Percentiles rank a stretch among this genome's conserved stretches.
These are phyloP conservation scores for Begonia masoniana DNA, from an alignment of 306 rosid genomes.

Conservation along the genomic window DNA sequence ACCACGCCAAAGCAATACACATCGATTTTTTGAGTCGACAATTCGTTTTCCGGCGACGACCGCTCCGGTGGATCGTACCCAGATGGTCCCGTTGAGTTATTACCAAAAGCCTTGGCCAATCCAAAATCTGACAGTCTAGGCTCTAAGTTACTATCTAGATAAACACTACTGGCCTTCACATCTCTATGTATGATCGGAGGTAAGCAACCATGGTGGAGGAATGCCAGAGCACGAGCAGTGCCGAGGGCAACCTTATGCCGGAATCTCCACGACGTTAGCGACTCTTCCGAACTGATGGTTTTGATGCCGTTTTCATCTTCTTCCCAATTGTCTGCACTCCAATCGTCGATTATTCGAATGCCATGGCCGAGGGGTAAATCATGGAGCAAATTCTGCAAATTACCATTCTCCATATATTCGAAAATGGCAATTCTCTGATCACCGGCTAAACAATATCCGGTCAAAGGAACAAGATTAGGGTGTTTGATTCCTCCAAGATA, in stretches of 20 bases:
- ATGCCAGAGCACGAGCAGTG: constrained; percentile 83
- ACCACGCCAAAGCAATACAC: constrained; percentile 92
- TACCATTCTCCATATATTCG: constrained; percentile 98
- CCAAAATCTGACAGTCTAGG: constrained; percentile 95
- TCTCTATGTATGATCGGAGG: constrained; percentile 96
- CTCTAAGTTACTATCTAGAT: constrained; percentile 76
- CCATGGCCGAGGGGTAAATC: constrained; percentile 74
- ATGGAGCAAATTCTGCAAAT: constrained; percentile 84
- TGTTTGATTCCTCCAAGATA: constrained; percentile 95
- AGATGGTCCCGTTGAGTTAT: constrained; percentile 52
- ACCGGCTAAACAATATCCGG: constrained; percentile 97
- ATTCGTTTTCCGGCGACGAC: constrained; percentile 36
- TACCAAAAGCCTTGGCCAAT: constrained; percentile 74
- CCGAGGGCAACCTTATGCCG: constrained; percentile 91
- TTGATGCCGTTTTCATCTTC: constrained; percentile 57
- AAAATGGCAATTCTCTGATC: constrained; percentile 92
- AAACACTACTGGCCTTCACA: constrained; percentile 91
- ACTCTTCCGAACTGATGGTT: constrained; percentile 72
- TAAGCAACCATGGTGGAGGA: constrained; percentile 91
- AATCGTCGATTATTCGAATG: constrained; percentile 69
- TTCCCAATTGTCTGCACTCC: constrained; percentile 97
- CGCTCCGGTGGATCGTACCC: constrained; percentile 91
- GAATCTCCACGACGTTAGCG: constrained; percentile 71
- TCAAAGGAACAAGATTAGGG: constrained; percentile 86
- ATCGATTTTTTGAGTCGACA: constrained; percentile 74